Percentiles rank a stretch among this genome's conserved stretches.
Evolutionary conservation across 306 rosid species (phyloP).

Genomic region (Begonia fuchsioides): DNA sequence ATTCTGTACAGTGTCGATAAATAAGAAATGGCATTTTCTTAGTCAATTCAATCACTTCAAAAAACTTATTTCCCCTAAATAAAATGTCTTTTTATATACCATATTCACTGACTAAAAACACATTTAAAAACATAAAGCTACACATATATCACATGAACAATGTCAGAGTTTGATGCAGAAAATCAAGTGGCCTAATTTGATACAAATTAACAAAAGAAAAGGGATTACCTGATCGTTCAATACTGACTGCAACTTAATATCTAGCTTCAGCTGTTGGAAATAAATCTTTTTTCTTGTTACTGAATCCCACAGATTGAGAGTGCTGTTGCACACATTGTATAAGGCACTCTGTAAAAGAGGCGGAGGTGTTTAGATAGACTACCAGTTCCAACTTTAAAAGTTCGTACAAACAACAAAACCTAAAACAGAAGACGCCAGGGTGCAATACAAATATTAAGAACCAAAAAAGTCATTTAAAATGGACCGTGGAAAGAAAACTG

Average conservation of each 20-base stretch:
- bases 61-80: too few species aligned
- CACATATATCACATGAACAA: background rate
- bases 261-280: slow-evolving; percentile 80
- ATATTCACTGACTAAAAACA: too few species aligned
- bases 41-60: too few species aligned
- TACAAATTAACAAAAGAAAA: background rate
- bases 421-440: too few species aligned
- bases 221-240: slow-evolving; percentile 74
- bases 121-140: too few species aligned
- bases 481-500: too few species aligned
- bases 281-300: slow-evolving; percentile 62
- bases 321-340: slow-evolving; percentile 53
- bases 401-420: too few species aligned
- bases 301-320: slow-evolving; percentile 58
- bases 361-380: too few species aligned
- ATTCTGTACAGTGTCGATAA: too few species aligned
- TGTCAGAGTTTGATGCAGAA: background rate
- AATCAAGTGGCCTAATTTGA: background rate
- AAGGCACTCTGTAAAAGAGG: slow-evolving; percentile 45
- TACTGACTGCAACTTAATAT: slow-evolving; percentile 58
- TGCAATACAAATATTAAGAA: background rate
- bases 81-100: too few species aligned
- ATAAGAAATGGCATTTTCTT: too few species aligned
- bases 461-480: background rate
- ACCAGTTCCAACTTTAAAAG: too few species aligned